Base-by-base conservation (phyloP, 1,284 basidiomycete species). In the Microstroma glucosiphilum region DNA sequence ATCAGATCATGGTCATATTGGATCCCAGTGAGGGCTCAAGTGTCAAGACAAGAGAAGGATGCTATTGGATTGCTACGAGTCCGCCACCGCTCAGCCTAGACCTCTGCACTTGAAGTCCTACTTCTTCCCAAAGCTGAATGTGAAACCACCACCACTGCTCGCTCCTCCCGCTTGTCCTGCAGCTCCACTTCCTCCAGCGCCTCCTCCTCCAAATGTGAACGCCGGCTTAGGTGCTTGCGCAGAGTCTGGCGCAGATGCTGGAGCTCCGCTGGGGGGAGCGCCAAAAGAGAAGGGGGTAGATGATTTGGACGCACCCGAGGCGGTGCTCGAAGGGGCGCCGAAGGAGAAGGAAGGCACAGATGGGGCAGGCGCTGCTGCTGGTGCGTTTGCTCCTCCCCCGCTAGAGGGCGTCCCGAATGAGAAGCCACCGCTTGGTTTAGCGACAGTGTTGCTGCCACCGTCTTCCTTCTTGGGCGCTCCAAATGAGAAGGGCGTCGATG, bases 61-160 rank as follows among this genome's bases (percentile, higher is more conserved):
- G 30, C 9, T 37, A 37, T 37, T 9, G 3, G 30, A 37, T 37
- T 37, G 30, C 30, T 37, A 37, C 30, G 30, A 37, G 30, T 37
- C 30, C 30, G 9, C 30, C 4, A 37, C 9, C 30, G 30, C 30
- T 48, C 46, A 48, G 46, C 46, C 46, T 48, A 4, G 46, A n/a
- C 46, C 23, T 48, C 46, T 23, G 30, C 9, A 37, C n/a, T n/a
- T 37, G 30, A 37, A 3, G 30, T 48, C 46, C 23, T 23, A 48
- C 46, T 48, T 48, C 11, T 48, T 48, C 46, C 46, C 46, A 48
- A 48, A 48, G 46, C 46, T 48, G 11, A 48, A 48, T 7, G n/a
- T 48, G 46, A 48, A 48, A 3, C 46, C 46, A 48, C 46, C 46
- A 48, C n/a, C 17, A 48, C n/a, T 12, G n/a, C n/a, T 48, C 30